Percentiles rank a stretch among this genome's conserved stretches.
Conservation (phyloP, 805 yeast genomes). For the Yueomyces sp. region DNA sequence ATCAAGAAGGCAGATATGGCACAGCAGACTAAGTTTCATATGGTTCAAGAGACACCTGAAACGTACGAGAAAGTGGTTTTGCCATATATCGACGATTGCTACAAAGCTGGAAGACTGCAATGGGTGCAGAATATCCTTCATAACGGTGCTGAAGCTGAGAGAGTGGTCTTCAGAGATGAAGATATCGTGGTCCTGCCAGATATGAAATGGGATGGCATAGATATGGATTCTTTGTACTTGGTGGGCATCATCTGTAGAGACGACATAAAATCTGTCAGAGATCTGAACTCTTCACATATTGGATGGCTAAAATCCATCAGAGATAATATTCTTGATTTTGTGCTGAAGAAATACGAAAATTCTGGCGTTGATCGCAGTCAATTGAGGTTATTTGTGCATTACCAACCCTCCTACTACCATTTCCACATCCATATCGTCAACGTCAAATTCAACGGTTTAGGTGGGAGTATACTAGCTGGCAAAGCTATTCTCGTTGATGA, state of each 20-base stretch:
- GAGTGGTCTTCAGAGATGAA: constrained; percentile 43
- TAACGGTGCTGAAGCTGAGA: constrained; percentile 74
- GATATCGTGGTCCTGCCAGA: constrained; percentile 86
- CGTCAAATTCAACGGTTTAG: constrained; percentile 52
- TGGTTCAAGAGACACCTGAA: constrained; percentile 72
- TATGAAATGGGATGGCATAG: constrained; percentile 89
- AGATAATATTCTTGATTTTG: constrained; percentile 31
- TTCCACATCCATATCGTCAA: constrained; percentile 88
- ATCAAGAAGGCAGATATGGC: constrained; percentile 45
- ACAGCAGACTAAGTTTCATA: constrained; percentile 41
- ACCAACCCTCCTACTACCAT: constrained; percentile 94
- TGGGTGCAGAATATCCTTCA: constrained; percentile 86
- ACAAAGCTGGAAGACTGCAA: constrained; percentile 57
- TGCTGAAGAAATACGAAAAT: constrained; percentile 33
- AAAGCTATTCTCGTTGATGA: constrained; percentile 76
- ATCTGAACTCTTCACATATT: constrained; percentile 45
- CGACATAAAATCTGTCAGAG: constrained; percentile 67
- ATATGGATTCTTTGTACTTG: constrained; percentile 57
- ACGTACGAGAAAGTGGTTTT: constrained; percentile 45
- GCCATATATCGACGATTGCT: constrained; percentile 67
- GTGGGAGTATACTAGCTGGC: constrained; percentile 60
- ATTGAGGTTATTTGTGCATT: constrained; percentile 72
- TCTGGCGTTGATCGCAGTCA: constrained; percentile 34
- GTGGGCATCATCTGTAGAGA: constrained; percentile 60
- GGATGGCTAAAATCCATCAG: constrained; percentile 39